A percentile compares a stretch with the other conserved stretches of the same genome.
These are phyloP conservation scores for Mortierella polycephala DNA, from an alignment of 371 early-diverging fungal species.

Conservation along the genomic window DNA sequence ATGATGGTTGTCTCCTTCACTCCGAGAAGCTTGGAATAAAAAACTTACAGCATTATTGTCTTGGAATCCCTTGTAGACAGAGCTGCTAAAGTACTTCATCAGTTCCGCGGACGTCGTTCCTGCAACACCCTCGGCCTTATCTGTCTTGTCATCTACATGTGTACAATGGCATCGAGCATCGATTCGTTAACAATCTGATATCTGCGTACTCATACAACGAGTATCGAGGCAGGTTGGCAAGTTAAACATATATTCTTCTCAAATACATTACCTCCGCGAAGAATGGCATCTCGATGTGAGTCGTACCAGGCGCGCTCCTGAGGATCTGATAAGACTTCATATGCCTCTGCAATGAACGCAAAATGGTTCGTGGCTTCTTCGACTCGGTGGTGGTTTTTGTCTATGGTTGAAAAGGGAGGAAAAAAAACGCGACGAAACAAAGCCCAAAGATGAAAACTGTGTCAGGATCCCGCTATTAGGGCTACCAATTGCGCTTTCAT, in stretches of 20 bases:
- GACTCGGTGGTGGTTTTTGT: slow-evolving; percentile 87
- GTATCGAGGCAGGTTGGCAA: too few species aligned
- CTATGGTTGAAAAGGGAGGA: slow-evolving; percentile 49
- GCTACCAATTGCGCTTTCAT: neutral
- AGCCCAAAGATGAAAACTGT: too few species aligned
- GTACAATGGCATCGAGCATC: neutral
- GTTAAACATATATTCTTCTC: slow-evolving; percentile 15
- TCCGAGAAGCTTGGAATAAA: neutral
- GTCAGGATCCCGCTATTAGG: too few species aligned
- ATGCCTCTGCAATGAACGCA: slow-evolving; percentile 89
- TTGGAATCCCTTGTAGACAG: slow-evolving; percentile 73
- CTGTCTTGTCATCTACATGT: slow-evolving; percentile 39
- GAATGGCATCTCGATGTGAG: slow-evolving; percentile 83
- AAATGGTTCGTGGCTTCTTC: slow-evolving; percentile 90
- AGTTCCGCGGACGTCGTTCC: slow-evolving; percentile 71
- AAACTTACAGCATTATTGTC: slow-evolving; percentile 63
- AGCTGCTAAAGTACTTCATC: slow-evolving; percentile 76
- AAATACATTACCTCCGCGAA: slow-evolving; percentile 71
- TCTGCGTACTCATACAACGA: too few species aligned
- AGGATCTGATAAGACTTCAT: slow-evolving; percentile 87
- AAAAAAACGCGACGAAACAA: neutral
- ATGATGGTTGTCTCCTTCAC: neutral
- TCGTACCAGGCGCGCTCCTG: slow-evolving; percentile 96
- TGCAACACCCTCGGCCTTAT: slow-evolving; percentile 55
- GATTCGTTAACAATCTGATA: neutral